Evolutionary conservation across 2,329 filamentous ascomycete species (phyloP), one percentile per base, ranked within the genome.

Genomic region (Nemania bipapillata): DNA sequence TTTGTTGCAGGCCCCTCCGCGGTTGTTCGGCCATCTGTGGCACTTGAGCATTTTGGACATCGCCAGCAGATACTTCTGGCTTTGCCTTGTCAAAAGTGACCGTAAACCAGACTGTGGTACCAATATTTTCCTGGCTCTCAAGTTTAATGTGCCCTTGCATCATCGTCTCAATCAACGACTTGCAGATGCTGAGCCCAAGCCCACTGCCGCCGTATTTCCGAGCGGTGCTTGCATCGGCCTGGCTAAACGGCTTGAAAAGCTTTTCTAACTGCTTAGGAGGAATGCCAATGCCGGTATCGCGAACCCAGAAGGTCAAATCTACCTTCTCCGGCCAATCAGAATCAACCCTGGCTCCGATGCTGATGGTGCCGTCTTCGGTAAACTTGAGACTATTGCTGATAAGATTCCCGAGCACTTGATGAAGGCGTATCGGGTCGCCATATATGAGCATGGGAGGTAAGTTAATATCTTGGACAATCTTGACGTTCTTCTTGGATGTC

Each of bases 351-450:
- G 93, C 92, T 54, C 90, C 90, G 59, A 97, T 93, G 0, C 92
- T 96, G 66, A 97, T 92, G 0, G 91, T 92, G 0, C 94, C 94
- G 66, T 91, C 87, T 65, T 94, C 92, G 0, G 94, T 97, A 77
- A 97, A 97, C 78, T 97, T 97, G 80, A 97, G 91, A 76, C 92
- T 95, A 82, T 97, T 97, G 70, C 92, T 92, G 50, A 97, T 91
- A 28, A 97, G 86, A 76, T 97, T 97, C 73, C 92, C 92, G 3
- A 91, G 82, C 0, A 91, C 89, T 77, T 91, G 89, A 70, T 91
- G 89, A 22, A 91, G 82, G 35, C 89, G 86, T 66, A 90, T 89
- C 0, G 89, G 89, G 69, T 91, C 89, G 15, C 89, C 89, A 63
- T 87, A 88, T 70, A 90, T 89, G 52, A 91, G 83, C 82, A 97